Evolutionary conservation across 352 stramenopile genomes (phyloP).

Genomic region (Phytophthora citrophthora): DNA sequence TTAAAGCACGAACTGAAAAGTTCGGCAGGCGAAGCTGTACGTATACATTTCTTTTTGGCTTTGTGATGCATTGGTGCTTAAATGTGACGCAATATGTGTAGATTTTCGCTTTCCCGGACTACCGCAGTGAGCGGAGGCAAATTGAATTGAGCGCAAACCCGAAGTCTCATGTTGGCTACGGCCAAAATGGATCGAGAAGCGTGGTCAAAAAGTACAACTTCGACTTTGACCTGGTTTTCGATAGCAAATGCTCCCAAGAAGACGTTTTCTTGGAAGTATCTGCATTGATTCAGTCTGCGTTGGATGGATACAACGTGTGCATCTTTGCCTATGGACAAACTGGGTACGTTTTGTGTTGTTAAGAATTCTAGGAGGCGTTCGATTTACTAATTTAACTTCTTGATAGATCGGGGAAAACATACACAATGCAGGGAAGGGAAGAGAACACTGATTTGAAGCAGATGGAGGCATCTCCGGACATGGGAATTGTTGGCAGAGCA

Average conservation of each 20-base stretch:
- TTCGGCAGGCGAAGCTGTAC: constrained; percentile 45
- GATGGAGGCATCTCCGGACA: constrained; percentile 57
- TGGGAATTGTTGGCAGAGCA: constrained; percentile 82
- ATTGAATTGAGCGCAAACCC: constrained; percentile 76
- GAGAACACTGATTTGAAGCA: constrained; percentile 32
- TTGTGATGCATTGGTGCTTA: not conserved
- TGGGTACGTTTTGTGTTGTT: constrained; percentile 43
- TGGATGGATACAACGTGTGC: constrained; percentile 97
- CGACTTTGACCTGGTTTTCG: constrained; percentile 98
- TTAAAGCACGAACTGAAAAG: constrained; percentile 66
- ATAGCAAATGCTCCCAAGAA: constrained; percentile 92
- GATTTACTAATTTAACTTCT: not conserved
- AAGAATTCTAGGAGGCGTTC: not conserved
- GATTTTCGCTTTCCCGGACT: constrained; percentile 84
- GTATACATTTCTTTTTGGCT: constrained; percentile 26
- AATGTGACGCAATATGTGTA: constrained; percentile 21
- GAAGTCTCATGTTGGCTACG: constrained; percentile 77
- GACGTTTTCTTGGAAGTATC: constrained; percentile 97
- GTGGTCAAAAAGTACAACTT: constrained; percentile 92
- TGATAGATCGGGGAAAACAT: constrained; percentile 84
- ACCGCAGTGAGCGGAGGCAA: constrained; percentile 61
- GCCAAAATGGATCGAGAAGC: constrained; percentile 54
- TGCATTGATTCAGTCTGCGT: constrained; percentile 92
- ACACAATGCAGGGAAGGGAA: constrained; percentile 87
- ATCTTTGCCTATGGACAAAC: constrained; percentile 95